A percentile compares a stretch with the other conserved stretches of the same genome.
Evolutionary conservation across 2,329 filamentous ascomycete genomes (phyloP).

Genomic region (Colletotrichum costaricense): DNA sequence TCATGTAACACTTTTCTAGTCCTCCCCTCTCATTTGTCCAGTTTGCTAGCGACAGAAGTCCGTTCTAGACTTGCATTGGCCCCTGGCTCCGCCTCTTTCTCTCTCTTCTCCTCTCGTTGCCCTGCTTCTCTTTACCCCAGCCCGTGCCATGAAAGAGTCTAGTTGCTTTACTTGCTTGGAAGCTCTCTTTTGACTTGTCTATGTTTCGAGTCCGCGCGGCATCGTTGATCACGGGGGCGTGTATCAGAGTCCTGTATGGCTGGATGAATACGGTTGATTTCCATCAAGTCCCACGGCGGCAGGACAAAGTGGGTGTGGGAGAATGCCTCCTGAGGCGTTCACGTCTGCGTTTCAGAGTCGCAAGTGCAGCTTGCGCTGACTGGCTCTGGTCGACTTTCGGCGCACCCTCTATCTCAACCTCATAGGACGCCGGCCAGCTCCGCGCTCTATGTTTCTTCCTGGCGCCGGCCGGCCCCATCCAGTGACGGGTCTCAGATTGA

Average conservation of each 20-base stretch:
- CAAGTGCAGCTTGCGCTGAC: conserved; percentile 19
- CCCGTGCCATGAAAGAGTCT: background rate
- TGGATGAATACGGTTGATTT: background rate
- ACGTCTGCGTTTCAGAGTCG: conserved; percentile 32
- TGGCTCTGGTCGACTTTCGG: conserved; percentile 22
- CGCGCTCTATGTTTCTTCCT: background rate
- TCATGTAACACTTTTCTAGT: conserved; percentile 4
- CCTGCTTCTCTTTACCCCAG: background rate
- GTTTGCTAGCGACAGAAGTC: conserved; percentile 19
- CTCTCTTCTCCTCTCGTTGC: conserved; percentile 7
- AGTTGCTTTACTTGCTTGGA: background rate
- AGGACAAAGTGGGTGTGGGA: conserved; percentile 15
- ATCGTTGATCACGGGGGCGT: background rate
- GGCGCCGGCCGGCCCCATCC: background rate
- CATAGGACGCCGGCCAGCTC: conserved; percentile 8
- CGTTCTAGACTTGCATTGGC: conserved; percentile 23
- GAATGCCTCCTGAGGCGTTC: conserved; percentile 27
- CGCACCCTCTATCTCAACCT: background rate
- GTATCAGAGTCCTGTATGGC: conserved; percentile 1
- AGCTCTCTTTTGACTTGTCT: background rate
- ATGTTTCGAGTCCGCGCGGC: conserved; percentile 9
- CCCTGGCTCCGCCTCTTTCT: conserved; percentile 6
- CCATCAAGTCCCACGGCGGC: background rate
- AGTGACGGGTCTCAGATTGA: conserved; percentile 11
- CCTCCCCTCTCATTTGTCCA: conserved; percentile 12